phyloP scores from a whole-genome alignment of 2,329 filamentous ascomycete genomes.

The Lasiodiplodia citricola region DNA sequence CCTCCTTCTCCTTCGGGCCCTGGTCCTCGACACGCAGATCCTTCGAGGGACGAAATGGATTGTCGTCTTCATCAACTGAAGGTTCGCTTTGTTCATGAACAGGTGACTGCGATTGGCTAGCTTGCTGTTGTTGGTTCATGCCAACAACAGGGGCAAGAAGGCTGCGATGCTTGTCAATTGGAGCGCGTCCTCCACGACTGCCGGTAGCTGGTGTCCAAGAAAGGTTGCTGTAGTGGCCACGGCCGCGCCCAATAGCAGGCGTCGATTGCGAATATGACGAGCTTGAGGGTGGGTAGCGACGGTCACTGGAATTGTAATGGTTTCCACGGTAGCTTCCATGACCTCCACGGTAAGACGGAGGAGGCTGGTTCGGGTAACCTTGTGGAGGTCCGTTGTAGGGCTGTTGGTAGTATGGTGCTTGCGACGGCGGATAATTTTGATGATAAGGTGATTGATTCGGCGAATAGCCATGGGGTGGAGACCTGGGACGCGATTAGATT shows the following conservation, averaged over 20 bases:
- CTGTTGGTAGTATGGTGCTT: conserved; percentile 59
- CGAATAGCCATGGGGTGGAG: conserved; percentile 63
- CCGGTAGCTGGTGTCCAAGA: conserved; percentile 71
- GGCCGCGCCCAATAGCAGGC: conserved; percentile 56
- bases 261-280: conserved; percentile 52
- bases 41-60: conserved; percentile 67
- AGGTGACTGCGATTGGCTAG: conserved; percentile 27
- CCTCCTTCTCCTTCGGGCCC: conserved; percentile 55
- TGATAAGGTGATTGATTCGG: conserved; percentile 60
- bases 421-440: conserved; percentile 46
- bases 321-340: conserved; percentile 64
- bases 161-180: conserved; percentile 41
- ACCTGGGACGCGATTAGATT: conserved; percentile 43
- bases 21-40: conserved; percentile 70
- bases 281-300: conserved; percentile 50
- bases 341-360: conserved; percentile 58
- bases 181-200: conserved; percentile 57
- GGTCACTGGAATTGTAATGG: conserved; percentile 56
- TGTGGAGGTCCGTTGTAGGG: conserved; percentile 63
- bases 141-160: conserved; percentile 29
- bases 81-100: conserved; percentile 34
- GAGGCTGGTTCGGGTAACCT: conserved; percentile 52
- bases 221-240: conserved; percentile 67
- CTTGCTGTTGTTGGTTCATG: conserved; percentile 21
- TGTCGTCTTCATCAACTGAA: conserved; percentile 61